Evolutionary conservation across 768 basidiomycete species (phyloP), one percentile per base, ranked within the genome.

Genomic region (Tricholoma saponaceum): DNA sequence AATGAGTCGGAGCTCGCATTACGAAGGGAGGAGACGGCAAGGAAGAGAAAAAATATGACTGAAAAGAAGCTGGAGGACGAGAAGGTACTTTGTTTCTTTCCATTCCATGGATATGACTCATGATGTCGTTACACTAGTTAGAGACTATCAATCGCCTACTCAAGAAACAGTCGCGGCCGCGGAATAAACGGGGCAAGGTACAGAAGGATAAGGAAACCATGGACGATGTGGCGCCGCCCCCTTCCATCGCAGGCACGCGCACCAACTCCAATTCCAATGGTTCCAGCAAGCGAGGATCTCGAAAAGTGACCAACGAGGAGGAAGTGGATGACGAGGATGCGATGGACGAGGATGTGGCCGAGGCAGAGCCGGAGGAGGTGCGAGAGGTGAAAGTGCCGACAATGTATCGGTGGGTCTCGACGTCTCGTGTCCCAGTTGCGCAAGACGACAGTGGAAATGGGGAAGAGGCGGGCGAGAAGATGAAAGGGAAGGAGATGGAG

Each of bases 81-180:
- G 70, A 92, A 90, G 83, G 91, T 86, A 55, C 52, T 67, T 53
- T 23, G 37, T 44, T 44, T 7, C 4, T 57, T 41, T 13, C 49
- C 25, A 16, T 20, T 9, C 10, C n/a, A 10, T 30, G 26, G 6
- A 6, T n/a, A n/a, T 30, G 25, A 9, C 26, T 28, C 26, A 28
- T 2, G 28, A 10, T 18, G 8, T 41, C 44, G 2, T 41, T 33
- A 23, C 12, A 41, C 30, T 63, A 92, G 89, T 84, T 84, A 22
- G 92, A 94, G 65, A 94, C 92, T 0, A 94, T 95, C 69, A 93
- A 93, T 64, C 86, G 92, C 25, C 79, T 95, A 13, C 80, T 95
- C 52, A 92, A 92, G 69, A 94, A 93, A 70, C 90, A 91, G 66
- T 85, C 86, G 16, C 81, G 86, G 9, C 79, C 87, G 2, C 80